Conservation (phyloP, 805 yeast species). For the Ascoidea asiatica region DNA sequence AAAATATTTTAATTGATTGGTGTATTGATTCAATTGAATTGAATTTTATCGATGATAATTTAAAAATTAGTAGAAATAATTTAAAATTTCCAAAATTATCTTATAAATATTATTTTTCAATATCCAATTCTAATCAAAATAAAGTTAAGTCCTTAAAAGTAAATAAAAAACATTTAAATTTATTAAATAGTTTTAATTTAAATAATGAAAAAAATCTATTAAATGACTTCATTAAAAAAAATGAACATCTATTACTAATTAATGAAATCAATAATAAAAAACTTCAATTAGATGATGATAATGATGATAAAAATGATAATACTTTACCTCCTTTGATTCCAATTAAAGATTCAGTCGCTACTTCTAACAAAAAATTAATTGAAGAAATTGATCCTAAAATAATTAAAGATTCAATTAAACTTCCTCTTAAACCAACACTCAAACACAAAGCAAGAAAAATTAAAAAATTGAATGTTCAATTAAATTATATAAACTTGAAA, state of each 20-base stretch:
- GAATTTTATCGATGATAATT: constrained; percentile 18
- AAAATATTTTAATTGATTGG: constrained; percentile 66
- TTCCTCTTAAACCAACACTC: too few species aligned
- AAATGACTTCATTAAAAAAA: constrained; percentile 15
- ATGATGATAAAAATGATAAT: neutral
- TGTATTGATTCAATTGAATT: constrained; percentile 70
- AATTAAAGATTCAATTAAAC: neutral
- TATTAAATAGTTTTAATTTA: constrained; percentile 21
- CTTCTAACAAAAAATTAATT: constrained; percentile 30
- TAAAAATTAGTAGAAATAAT: constrained; percentile 45
- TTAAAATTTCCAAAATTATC: constrained; percentile 58
- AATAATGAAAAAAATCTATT: constrained; percentile 22
- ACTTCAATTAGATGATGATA: neutral
- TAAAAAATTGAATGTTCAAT: neutral
- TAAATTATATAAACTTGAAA: too few species aligned
- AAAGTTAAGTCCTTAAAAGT: constrained; percentile 19
- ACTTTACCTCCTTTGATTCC: too few species aligned
- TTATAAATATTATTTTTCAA: constrained; percentile 64
- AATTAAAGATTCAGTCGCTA: constrained; percentile 12
- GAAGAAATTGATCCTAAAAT: constrained; percentile 29
- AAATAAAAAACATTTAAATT: constrained; percentile 25
- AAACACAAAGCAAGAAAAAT: too few species aligned
- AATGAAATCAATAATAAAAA: constrained; percentile 8
- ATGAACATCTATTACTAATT: constrained; percentile 17
- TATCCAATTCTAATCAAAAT: constrained; percentile 19